Evolutionary conservation across 192 early-diverging fungal genomes (phyloP).

Genomic region (Coemansia sp.): DNA sequence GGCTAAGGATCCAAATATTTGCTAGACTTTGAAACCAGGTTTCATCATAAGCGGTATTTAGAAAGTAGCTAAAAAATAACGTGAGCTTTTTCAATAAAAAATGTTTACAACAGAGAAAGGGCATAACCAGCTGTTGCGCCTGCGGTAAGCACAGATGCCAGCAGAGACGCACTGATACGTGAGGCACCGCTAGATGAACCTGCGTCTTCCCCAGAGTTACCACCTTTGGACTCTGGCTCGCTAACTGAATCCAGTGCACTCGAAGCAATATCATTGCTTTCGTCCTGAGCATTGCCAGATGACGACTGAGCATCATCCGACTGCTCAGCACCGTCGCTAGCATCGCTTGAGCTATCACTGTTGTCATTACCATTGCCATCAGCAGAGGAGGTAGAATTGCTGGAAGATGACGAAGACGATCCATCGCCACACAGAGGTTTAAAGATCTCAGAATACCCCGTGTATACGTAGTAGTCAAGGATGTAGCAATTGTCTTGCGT

Average conservation of each 20-base stretch:
- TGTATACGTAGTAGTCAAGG: constrained; percentile 48
- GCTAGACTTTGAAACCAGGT: neutral
- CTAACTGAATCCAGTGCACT: neutral
- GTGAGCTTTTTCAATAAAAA: neutral
- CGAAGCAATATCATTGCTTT: neutral
- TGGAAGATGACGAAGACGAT: neutral
- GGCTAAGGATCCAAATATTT: neutral
- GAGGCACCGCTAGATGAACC: neutral
- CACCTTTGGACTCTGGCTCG: neutral
- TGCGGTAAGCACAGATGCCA: neutral
- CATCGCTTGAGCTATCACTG: neutral
- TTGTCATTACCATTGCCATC: neutral
- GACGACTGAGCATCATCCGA: neutral
- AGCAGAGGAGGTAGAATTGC: neutral
- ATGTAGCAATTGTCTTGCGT: constrained; percentile 54
- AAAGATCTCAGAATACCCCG: constrained; percentile 24
- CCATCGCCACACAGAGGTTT: constrained; percentile 15
- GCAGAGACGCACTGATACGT: neutral
- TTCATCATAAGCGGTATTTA: neutral
- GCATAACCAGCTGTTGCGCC: neutral
- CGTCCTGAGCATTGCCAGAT: neutral
- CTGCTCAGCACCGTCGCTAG: neutral
- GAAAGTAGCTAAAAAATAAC: neutral
- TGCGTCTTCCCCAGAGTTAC: neutral
- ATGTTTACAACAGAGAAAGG: neutral